Percentiles rank a stretch among this genome's conserved stretches.
phyloP scores from a whole-genome alignment of 1,284 basidiomycete species.

The Rhodotorula sp. region DNA sequence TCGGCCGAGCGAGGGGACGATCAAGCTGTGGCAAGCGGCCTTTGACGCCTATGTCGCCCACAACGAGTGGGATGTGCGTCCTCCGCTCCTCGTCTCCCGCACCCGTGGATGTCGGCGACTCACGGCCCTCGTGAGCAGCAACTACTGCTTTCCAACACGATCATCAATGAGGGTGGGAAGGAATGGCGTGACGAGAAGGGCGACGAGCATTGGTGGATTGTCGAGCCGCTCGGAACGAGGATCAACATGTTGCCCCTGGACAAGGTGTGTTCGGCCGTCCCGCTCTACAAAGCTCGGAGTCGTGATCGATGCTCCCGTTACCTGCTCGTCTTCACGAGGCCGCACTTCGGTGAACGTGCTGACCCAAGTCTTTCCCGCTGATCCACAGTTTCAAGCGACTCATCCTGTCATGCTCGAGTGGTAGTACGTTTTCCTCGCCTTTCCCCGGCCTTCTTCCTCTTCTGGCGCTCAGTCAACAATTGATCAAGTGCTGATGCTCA shows the following conservation, averaged over 20 bases:
- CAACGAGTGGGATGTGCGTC: constrained; percentile 16
- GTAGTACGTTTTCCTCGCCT: not conserved
- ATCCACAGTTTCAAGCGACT: not conserved
- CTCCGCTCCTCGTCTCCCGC: not conserved
- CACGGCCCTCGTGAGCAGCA: not conserved
- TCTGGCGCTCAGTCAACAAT: not conserved
- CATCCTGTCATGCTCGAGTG: constrained; percentile 5
- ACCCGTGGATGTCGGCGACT: too few relatives aligned
- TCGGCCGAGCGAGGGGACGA: not conserved
- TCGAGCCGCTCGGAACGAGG: not conserved
- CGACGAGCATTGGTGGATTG: constrained; percentile 9
- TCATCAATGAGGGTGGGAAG: not conserved
- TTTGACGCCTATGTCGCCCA: not conserved
- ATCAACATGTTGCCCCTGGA: constrained; percentile 7
- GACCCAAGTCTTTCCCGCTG: not conserved
- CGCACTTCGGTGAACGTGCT: not conserved
- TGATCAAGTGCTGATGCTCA: not conserved
- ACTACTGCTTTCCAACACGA: not conserved
- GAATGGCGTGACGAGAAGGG: not conserved
- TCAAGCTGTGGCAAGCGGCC: constrained; percentile 1
- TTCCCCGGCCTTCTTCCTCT: too few relatives aligned
- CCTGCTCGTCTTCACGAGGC: too few relatives aligned
- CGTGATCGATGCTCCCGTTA: too few relatives aligned
- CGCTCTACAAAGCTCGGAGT: too few relatives aligned
- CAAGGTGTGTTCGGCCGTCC: not conserved